Evolutionary conservation across 768 basidiomycete genomes (phyloP).

Genomic region (Tulasnella sp.): DNA sequence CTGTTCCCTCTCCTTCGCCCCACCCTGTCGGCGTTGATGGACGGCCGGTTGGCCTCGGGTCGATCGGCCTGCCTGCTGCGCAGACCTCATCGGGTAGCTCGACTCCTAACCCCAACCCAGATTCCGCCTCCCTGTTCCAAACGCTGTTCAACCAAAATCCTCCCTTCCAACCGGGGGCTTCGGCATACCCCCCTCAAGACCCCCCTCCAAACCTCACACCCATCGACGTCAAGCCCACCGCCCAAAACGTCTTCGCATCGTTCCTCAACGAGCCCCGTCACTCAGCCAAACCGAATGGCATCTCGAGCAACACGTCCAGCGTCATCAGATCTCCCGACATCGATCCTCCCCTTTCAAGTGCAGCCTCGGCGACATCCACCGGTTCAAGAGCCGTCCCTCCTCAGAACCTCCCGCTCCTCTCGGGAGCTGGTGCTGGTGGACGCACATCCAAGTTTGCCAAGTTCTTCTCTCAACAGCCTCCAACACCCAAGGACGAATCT

Average conservation of each 20-base stretch:
- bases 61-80: constrained; percentile 4
- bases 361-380: constrained; percentile 1
- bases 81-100: not conserved
- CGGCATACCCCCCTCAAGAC: not conserved
- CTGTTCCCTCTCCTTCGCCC: not conserved
- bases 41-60: not conserved
- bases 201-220: not conserved
- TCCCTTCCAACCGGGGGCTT: not conserved
- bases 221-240: constrained; percentile 5
- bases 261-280: constrained; percentile 9
- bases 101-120: constrained; percentile 9
- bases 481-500: constrained; percentile 9
- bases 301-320: not conserved
- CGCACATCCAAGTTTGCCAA: constrained; percentile 26
- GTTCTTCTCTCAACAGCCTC: constrained; percentile 20
- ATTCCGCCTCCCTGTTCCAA: constrained; percentile 16
- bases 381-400: not conserved
- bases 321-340: not conserved
- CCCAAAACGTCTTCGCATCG: constrained; percentile 2
- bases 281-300: constrained; percentile 8
- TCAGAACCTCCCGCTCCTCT: not conserved
- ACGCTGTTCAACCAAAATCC: constrained; percentile 17
- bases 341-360: not conserved
- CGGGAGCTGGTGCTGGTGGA: constrained; percentile 9
- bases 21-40: not conserved